These are phyloP conservation scores for Wickerhamomyces rabaulensis DNA, from an alignment of 805 yeast species.

Conservation along the genomic window DNA sequence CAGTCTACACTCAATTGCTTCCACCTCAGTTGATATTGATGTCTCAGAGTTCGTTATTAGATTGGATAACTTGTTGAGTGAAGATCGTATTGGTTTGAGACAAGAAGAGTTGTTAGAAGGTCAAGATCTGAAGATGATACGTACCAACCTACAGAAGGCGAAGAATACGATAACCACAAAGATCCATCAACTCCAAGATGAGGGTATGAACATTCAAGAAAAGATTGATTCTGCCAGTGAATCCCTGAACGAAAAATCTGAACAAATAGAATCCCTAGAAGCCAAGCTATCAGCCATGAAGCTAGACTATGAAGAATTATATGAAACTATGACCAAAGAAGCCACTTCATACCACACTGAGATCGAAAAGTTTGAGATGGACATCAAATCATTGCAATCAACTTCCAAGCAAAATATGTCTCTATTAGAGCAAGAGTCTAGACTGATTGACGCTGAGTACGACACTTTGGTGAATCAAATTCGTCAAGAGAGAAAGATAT, in stretches of 20 bases:
- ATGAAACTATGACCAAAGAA: conserved; percentile 49
- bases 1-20: conserved; percentile 44
- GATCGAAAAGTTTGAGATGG: conserved; percentile 58
- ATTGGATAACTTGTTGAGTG: conserved; percentile 34
- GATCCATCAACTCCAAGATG: conserved; percentile 50
- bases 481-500: conserved; percentile 37
- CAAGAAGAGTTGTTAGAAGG: conserved; percentile 36
- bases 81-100: conserved; percentile 40
- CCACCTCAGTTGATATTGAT: conserved; percentile 22
- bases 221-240: conserved; percentile 52
- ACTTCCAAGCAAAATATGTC: conserved; percentile 44
- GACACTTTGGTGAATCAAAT: conserved; percentile 46
- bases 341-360: conserved; percentile 53
- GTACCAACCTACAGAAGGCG: conserved; percentile 34
- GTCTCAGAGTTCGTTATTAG: conserved; percentile 34
- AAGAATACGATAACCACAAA: conserved; percentile 42
- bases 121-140: conserved; percentile 32
- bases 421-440: conserved; percentile 43
- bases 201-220: conserved; percentile 51
- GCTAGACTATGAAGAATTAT: conserved; percentile 49
- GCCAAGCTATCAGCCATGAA: conserved; percentile 48
- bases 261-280: conserved; percentile 51
- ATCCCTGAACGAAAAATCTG: conserved; percentile 50
- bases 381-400: conserved; percentile 44
- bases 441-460: conserved; percentile 46